These are phyloP conservation scores for Psilocybe cyanescens DNA, from an alignment of 768 basidiomycete genomes.

Conservation along the genomic window DNA sequence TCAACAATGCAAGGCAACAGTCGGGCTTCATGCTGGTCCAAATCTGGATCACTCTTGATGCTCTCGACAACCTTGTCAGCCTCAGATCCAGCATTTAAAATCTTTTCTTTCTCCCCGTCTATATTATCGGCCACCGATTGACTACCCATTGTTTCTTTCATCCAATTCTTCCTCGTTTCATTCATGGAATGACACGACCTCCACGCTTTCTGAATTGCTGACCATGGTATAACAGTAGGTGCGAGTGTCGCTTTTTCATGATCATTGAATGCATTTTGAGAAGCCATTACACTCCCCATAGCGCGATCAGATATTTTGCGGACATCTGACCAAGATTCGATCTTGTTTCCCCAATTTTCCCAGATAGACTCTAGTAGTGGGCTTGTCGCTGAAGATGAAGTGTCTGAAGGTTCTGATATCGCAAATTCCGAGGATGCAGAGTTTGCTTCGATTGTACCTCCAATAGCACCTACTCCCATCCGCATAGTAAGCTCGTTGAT, in stretches of 20 bases:
- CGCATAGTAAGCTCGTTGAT: slow-evolving; percentile 83
- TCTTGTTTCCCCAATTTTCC: slow-evolving; percentile 70
- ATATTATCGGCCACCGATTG: slow-evolving; percentile 24
- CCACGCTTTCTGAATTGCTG: slow-evolving; percentile 71
- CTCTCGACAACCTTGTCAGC: slow-evolving; percentile 77
- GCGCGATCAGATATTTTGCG: slow-evolving; percentile 78
- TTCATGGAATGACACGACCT: slow-evolving; percentile 50
- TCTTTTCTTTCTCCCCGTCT: slow-evolving; percentile 39
- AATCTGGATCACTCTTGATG: slow-evolving; percentile 72
- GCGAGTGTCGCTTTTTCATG: slow-evolving; percentile 50
- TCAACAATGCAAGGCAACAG: slow-evolving; percentile 88
- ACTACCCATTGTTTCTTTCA: slow-evolving; percentile 47
- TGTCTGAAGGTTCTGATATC: background rate
- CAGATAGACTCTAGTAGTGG: slow-evolving; percentile 38
- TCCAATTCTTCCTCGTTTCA: slow-evolving; percentile 61
- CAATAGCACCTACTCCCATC: slow-evolving; percentile 80
- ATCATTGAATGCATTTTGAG: slow-evolving; percentile 17
- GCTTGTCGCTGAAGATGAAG: slow-evolving; percentile 4
- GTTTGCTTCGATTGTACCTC: slow-evolving; percentile 59
- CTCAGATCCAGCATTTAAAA: slow-evolving; percentile 39
- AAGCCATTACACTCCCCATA: slow-evolving; percentile 65
- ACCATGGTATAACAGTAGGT: slow-evolving; percentile 68
- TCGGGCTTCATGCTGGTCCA: slow-evolving; percentile 82
- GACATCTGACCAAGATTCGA: slow-evolving; percentile 74
- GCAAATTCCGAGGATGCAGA: slow-evolving; percentile 31